Percentiles rank a stretch among this genome's conserved stretches.
phyloP scores from a whole-genome alignment of 768 basidiomycete genomes.

The Leccinellum luteum region DNA sequence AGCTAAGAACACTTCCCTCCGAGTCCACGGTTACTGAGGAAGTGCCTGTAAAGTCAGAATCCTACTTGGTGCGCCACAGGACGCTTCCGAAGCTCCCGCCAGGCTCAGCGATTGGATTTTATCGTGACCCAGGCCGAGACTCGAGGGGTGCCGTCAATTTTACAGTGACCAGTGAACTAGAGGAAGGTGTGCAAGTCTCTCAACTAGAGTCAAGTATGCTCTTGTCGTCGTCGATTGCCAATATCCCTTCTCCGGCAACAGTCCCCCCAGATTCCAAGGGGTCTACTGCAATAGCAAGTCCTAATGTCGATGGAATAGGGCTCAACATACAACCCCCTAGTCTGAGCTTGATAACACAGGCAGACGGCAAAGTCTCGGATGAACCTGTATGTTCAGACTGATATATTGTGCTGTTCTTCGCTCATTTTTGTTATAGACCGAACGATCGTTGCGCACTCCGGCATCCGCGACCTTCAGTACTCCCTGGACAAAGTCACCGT shows the following conservation, averaged over 20 bases:
- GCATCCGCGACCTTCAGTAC: slow-evolving; percentile 36
- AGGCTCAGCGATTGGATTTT: slow-evolving; percentile 71
- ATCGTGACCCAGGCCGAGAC: slow-evolving; percentile 57
- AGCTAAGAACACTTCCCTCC: slow-evolving; percentile 29
- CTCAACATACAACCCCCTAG: slow-evolving; percentile 14
- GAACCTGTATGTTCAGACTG: slow-evolving; percentile 45
- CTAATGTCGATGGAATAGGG: slow-evolving; percentile 8
- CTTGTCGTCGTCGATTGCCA: slow-evolving; percentile 21
- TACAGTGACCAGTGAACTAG: slow-evolving; percentile 77
- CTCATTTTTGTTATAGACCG: slow-evolving; percentile 33
- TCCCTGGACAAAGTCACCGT: slow-evolving; percentile 53
- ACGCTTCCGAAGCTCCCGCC: slow-evolving; percentile 70
- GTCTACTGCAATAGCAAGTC: slow-evolving; percentile 6
- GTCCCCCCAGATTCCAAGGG: slow-evolving; percentile 5
- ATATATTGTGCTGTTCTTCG: not conserved
- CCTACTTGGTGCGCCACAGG: slow-evolving; percentile 40
- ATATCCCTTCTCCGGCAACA: slow-evolving; percentile 8
- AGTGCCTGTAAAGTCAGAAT: slow-evolving; percentile 23
- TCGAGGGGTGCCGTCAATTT: slow-evolving; percentile 60
- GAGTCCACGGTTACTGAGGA: slow-evolving; percentile 34
- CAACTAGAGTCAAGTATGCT: slow-evolving; percentile 23
- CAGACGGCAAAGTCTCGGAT: slow-evolving; percentile 52
- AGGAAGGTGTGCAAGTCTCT: slow-evolving; percentile 26
- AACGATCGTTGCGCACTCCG: slow-evolving; percentile 47
- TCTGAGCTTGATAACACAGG: slow-evolving; percentile 25